Evolutionary conservation across 192 early-diverging fungal species (phyloP), one percentile per base, ranked within the genome.

Genomic region (Rhizophagus prolifer): DNA sequence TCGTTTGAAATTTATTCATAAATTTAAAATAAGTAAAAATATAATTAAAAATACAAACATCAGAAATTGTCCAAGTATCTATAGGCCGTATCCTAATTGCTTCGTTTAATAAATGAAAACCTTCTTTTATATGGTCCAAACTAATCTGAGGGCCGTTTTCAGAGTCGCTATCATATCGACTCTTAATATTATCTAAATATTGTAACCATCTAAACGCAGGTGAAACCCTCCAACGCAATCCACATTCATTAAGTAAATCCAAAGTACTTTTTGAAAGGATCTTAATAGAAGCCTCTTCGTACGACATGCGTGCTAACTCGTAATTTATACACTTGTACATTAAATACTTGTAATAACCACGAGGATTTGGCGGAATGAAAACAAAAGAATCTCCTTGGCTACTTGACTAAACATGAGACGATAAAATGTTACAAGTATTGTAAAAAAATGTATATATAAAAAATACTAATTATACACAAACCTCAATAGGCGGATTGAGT

Each of bases 171-270:
- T 86, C 82, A 73, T 81, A 86, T n/a, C 81, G 75, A 25, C 80
- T 67, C 38, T 83, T 85, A 21, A 90, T 58, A 13, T 82, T 72
- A 28, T 90, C 84, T 46, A 90, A 76, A 41, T 85, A 80, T 13
- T 88, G 81, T 5, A 90, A 82, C 70, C 84, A 82, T 71, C 87
- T 76, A 75, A 82, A 90, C 34, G 83, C 81, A 1, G 81, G 75
- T 1, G 90, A 85, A n/a, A 94, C 44, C 69, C 89, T 81, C 92
- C 92, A 93, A 3, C 91, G 85, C 23, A 91, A 78, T 50, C 85
- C 88, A 74, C 90, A 91, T 58, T 94, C 92, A 21, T 85, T 89
- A 28, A 94, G 76, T 0, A 94, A 65, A 5, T 87, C 83, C 28
- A 86, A 83, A n/a, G 85, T 88, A 28, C 78, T 68, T 44, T 86